Evolutionary conservation across 1,284 basidiomycete species (phyloP), one percentile per base, ranked within the genome.

Genomic region (Mrakiaceae sp.): DNA sequence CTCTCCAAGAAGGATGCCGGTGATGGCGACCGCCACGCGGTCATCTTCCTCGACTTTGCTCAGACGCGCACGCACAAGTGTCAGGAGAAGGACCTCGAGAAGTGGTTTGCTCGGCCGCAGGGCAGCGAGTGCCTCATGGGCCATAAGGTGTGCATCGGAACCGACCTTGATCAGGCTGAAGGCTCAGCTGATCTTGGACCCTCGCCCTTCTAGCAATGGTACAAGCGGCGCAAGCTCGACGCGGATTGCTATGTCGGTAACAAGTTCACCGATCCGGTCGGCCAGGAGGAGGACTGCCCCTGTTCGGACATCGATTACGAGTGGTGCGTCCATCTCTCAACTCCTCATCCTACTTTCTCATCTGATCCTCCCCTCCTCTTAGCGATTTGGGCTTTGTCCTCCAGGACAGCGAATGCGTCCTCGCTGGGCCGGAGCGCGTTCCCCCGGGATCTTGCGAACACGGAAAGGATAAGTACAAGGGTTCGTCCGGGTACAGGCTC

Each of bases 271-370:
- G 92, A 95, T 71, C 91, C 91, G 0, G 82, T 87, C 6, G 84
- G 82, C 44, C 83, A 88, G 67, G 88, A 92, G 68, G 90, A 95
- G 61, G 79, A 82, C 61, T 98, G 95, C 74, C 74, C 82, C 5
- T 98, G 95, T 74, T 83, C 82, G 1, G 87, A 90, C 68, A 84
- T 84, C 27, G 95, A 98, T 74, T 98, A 85, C 72, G 96, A 98
- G 75, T 98, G 92, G 89, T 92, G 69, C 44, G 84, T 67, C 39
- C 54, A 27, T 62, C 40, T 58, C 47, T 55, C 10, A 42, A 10
- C 44, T 46, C 16, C 27, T 43, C 39, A 44, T n/a, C 12, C 49
- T 43, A 27, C 48, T 60, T 54, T 46, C 53, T 63, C 48, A 39
- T 10, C 42, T 27, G 6, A 9, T 46, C 63, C 46, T 55, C 49